Base-by-base conservation (phyloP, 2,329 filamentous ascomycete species). In the Phialemoniopsis sp. region DNA sequence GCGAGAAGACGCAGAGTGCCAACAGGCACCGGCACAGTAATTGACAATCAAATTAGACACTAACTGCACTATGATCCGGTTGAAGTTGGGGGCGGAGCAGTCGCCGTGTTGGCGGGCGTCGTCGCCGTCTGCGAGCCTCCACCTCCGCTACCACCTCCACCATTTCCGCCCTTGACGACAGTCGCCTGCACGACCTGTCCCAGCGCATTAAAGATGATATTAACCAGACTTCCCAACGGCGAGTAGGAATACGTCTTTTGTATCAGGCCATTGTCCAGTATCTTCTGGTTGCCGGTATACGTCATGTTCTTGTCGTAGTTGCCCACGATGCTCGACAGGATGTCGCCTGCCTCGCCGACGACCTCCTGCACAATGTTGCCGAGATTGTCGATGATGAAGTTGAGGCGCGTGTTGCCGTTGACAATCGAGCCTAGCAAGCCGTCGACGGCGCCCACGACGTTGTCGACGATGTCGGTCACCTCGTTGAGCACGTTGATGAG, bases 291-390 rank as follows among this genome's bases (percentile, higher is more conserved):
- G 9, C 64, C 65, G 8, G 63, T 67, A 41, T 56, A 63, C 3
- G 76, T 81, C 77, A 82, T 81, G 56, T 80, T 80, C 41, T 63
- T 61, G 49, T 68, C 51, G 54, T 68, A 82, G 50, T 78, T 73
- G 37, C 78, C 78, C 7, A 81, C 73, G 42, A 82, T 79, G 15
- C 59, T 62, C 41, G 65, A 70, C 1, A 77, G 57, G 2, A 65
- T 51, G 21, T 58, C 58, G 4, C 64, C 67, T 1, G 65, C 72
- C 2, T 57, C 59, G 16, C 69, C 71, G 1, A 63, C 64, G 0
- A 79, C 73, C 48, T 80, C 70, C 50, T 80, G 76, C 2, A 82
- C 73, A 45, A 82, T 80, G 47, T 81, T 80, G 29, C 78, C 78
- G 3, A 81, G 63, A 48, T 81, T 80, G 52, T 80, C 77, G 43